A percentile compares a stretch with the other conserved stretches of the same genome.
Conservation (phyloP, 106 monocot genomes). For the Allium fistulosum region DNA sequence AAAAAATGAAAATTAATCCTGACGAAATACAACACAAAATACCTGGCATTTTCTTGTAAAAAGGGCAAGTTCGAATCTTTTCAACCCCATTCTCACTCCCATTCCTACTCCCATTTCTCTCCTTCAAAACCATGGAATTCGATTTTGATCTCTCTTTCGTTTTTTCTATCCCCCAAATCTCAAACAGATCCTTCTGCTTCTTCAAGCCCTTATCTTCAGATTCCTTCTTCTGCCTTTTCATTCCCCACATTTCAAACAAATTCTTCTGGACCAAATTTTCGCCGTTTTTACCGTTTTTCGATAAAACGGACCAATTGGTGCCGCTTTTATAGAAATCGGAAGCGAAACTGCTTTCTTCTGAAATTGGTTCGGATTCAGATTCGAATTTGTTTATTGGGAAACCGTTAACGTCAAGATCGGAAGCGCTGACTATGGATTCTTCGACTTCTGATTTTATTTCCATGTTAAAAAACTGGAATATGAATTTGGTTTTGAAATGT, state of each 20-base stretch:
- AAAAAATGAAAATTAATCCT: too few relatives aligned
- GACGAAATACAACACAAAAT: too few relatives aligned
- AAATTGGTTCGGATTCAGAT: not conserved
- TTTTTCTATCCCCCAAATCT: conserved; percentile 43
- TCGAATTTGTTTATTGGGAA: conserved; percentile 12
- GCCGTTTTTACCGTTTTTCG: not conserved
- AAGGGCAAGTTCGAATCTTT: conserved; percentile 40
- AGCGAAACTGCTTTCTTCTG: conserved; percentile 23
- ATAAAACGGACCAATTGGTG: conserved; percentile 36
- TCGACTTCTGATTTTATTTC: conserved; percentile 4
- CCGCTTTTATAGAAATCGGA: conserved; percentile 51
- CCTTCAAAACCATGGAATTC: conserved; percentile 2
- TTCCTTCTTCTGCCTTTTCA: conserved; percentile 19
- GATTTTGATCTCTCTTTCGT: not conserved
- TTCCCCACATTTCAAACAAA: conserved; percentile 64
- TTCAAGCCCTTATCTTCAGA: not conserved
- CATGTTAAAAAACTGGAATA: not conserved
- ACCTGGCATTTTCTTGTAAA: conserved; percentile 71
- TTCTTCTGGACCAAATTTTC: conserved; percentile 40
- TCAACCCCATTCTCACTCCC: not conserved
- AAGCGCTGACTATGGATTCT: conserved; percentile 1
- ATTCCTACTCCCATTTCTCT: conserved; percentile 1
- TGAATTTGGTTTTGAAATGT: not conserved
- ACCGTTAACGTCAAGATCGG: conserved; percentile 41
- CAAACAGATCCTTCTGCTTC: conserved; percentile 39